Evolutionary conservation across 164 flowering plant genomes (phyloP), one percentile per base, ranked within the genome.

Genomic region (Platanus orientalis): DNA sequence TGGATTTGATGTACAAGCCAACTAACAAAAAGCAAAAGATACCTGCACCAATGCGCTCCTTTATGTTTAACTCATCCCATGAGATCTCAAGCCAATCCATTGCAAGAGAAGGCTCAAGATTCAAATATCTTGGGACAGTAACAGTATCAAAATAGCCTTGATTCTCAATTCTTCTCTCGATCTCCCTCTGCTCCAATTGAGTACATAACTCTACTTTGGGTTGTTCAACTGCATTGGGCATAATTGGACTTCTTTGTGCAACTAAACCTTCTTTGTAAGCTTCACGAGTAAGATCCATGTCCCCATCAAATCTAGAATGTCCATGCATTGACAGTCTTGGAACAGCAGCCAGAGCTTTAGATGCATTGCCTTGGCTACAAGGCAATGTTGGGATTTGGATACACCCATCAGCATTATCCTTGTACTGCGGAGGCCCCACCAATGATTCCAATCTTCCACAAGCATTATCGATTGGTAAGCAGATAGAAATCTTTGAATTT

Each of bases 31-130:
- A 73, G 66, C 7, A 55, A 48, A 32, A 53, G 28, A 24, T 86
- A 94, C 97, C 98, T 69, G 98, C 97, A 62, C 98, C 98, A 77
- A 91, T 75, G 23, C 91, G 83, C 79, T 94, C 98, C 75, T 88
- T 94, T 51, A 94, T 79, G 60, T 80, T 88, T 54, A 94, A 74
- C 20, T 94, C 98, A 69, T 94, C 93, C 98, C 98, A 94, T 36
- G 95, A 75, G 50, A 94, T 89, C 78, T 94, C 96, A 60, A 90
- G 90, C 96, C 96, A 90, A 71, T 94, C 97, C 90, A 87, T 83
- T 44, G 97, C 98, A 78, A 90, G 94, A 72, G 84, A 88, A 57
- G 98, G 98, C 64, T 90, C 98, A 60, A 93, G 78, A 75, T 79
- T 81, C 76, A 93, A 63, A 75, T 84, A 90, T 67, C 73, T 80